Evolutionary conservation across 768 basidiomycete species (phyloP), one percentile per base, ranked within the genome.

Genomic region (Tephrocybe sp.): DNA sequence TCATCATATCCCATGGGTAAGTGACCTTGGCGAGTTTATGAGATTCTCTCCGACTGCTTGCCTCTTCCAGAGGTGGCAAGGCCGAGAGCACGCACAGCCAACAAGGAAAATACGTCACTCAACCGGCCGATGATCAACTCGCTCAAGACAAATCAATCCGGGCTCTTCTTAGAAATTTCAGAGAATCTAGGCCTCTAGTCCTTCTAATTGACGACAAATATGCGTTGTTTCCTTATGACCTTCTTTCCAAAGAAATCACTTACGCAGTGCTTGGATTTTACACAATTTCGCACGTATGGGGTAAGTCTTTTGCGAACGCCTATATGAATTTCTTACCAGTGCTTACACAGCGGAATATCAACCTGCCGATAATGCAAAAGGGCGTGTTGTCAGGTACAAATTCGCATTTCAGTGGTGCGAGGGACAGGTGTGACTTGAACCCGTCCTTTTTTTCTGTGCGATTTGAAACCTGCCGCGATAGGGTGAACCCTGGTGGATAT

Each of bases 351-450:
- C 86, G 38, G 88, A 90, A 68, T 79, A 77, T 51, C 81, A 89
- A 58, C 59, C 73, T 1, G 69, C 79, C 5, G 66, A 65, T 9
- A 82, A 79, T 52, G 67, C 70, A 15, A 65, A 58, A 26, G 78
- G 79, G 10, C 70, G 67, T n/a, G 80, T 88, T n/a, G 76, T 89
- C 11, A 74, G 90, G 6, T 89, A 82, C 63, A 93, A 92, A 63
- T 91, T 93, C 59, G 84, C 85, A 4, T 93, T 93, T 57, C 85
- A 86, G 58, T 93, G 90, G 89, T 89, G 88, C 56, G 79, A 84
- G 53, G 78, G 74, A 37, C 90, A 92, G 70, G 88, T 67, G 57
- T 46, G 59, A 18, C 32, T 43, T 12, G 25, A 25, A 32, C 21
- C 28, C 15, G 17, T 41, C 38, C 10, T 5, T 20, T 2, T 17